phyloP scores from a whole-genome alignment of 768 basidiomycete species.

The Leccinum ochraceum region DNA sequence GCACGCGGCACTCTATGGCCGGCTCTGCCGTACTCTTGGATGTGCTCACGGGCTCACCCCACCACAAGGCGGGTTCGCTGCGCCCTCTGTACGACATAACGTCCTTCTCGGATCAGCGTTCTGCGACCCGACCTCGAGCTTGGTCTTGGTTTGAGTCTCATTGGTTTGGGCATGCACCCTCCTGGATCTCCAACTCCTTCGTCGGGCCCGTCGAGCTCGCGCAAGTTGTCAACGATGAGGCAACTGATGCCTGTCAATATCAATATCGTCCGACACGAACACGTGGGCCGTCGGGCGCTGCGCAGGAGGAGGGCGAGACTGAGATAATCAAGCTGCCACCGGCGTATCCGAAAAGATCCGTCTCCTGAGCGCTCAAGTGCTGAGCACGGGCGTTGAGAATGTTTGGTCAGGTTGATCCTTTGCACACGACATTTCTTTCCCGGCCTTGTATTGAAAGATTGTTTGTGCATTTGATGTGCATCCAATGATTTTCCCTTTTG shows the following conservation, averaged over 20 bases:
- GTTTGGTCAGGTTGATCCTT: too few relatives aligned
- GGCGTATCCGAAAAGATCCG: conserved; percentile 57
- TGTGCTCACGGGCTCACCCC: conserved; percentile 20
- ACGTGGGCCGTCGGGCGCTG: too few relatives aligned
- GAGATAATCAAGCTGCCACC: conserved; percentile 81
- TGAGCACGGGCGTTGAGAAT: too few relatives aligned
- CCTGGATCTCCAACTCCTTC: conserved; percentile 21
- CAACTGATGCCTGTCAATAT: too few relatives aligned
- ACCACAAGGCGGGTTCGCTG: conserved; percentile 21
- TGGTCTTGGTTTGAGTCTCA: not conserved
- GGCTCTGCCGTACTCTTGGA: conserved; percentile 20
- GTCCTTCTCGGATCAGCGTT: conserved; percentile 39
- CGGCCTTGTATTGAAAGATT: not conserved
- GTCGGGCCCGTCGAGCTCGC: conserved; percentile 19
- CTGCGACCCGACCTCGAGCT: conserved; percentile 41
- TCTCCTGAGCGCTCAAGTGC: too few relatives aligned
- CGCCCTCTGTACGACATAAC: conserved; percentile 30
- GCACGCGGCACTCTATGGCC: conserved; percentile 21
- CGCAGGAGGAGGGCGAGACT: conserved; percentile 49
- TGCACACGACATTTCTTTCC: too few relatives aligned
- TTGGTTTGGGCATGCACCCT: conserved; percentile 5
- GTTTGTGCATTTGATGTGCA: not conserved
- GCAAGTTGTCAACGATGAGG: too few relatives aligned
- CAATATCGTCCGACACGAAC: too few relatives aligned
- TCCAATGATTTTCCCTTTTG: not conserved